A percentile compares a stretch with the other conserved stretches of the same genome.
Evolutionary conservation across 768 basidiomycete species (phyloP).

Genomic region (Cystofilobasidium ferigula): DNA sequence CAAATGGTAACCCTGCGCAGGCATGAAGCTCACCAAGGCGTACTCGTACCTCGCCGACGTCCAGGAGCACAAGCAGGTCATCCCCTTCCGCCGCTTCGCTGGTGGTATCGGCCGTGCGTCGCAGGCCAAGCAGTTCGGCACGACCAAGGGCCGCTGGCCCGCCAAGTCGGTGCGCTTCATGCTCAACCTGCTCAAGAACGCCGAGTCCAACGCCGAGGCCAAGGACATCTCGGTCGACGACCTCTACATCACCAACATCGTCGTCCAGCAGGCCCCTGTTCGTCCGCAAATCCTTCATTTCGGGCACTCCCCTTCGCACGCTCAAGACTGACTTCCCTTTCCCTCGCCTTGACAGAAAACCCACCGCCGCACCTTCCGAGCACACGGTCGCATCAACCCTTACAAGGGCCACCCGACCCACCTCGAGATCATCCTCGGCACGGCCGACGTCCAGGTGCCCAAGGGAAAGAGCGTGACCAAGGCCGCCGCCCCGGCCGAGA

Average conservation of each 20-base stretch:
- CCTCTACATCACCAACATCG: constrained; percentile 88
- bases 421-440: constrained; percentile 75
- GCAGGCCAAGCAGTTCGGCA: constrained; percentile 92
- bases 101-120: constrained; percentile 90
- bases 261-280: constrained; percentile 96
- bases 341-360: constrained; percentile 56
- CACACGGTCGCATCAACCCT: constrained; percentile 57
- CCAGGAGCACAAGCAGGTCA: constrained; percentile 87
- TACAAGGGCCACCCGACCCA: constrained; percentile 98
- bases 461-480: constrained; percentile 54
- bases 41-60: constrained; percentile 89
- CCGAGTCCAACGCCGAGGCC: constrained; percentile 95
- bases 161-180: constrained; percentile 97
- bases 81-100: constrained; percentile 90
- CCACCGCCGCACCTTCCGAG: constrained; percentile 94
- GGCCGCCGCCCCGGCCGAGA: background rate
- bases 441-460: constrained; percentile 71
- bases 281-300: constrained; percentile 39
- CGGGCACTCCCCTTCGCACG: too few species aligned
- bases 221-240: constrained; percentile 91
- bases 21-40: constrained; percentile 86
- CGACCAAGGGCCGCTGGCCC: constrained; percentile 99
- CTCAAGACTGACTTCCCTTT: background rate
- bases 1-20: too few species aligned
- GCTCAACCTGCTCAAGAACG: constrained; percentile 89